Evolutionary conservation across 495 filamentous ascomycete genomes (phyloP), one percentile per base, ranked within the genome.

Genomic region (Mytilinidion resinicola): DNA sequence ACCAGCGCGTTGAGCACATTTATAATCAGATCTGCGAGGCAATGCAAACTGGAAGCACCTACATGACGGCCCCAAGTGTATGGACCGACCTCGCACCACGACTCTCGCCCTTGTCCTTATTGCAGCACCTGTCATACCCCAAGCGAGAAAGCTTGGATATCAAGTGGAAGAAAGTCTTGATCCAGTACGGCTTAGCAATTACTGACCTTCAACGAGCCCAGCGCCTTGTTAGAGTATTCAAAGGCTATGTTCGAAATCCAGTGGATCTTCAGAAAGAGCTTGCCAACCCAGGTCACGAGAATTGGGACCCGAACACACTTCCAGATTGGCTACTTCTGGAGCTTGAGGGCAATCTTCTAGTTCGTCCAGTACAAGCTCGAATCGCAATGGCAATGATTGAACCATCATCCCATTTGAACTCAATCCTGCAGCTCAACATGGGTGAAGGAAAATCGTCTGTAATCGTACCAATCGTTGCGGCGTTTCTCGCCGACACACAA

Each of bases 381-480:
- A 82, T 88, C 43, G 82, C 85, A 0, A 34, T 48, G 3, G 68
- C 75, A 50, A 89, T 89, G 84, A 78, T 75, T 9, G 44, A 51
- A 0, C 84, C 85, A 0, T 61, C 61, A 0, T 69, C 63, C 0
- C 68, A 59, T 0, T 34, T 56, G 0, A 89, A 84, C 63, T 66
- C 75, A 0, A 80, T 83, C 11, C 73, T 89, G 68, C 86, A 90
- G 62, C 72, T 90, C 53, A 88, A 88, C 61, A 89, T 89, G 85
- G 86, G 86, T 0, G 78, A 87, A 65, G 86, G 87, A 0, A 90
- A 90, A 63, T 84, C 84, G 0, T 84, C 83, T 0, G 80, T 88
- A 1, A 87, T 90, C 53, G 77, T 88, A 4, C 85, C 86, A 0
- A 79, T 85, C 41, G 78, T 85, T 8, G 77, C 82, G 5, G 74